These are phyloP conservation scores for Anisodus acutangulus DNA, from an alignment of 257 asterid genomes.

Conservation along the genomic window DNA sequence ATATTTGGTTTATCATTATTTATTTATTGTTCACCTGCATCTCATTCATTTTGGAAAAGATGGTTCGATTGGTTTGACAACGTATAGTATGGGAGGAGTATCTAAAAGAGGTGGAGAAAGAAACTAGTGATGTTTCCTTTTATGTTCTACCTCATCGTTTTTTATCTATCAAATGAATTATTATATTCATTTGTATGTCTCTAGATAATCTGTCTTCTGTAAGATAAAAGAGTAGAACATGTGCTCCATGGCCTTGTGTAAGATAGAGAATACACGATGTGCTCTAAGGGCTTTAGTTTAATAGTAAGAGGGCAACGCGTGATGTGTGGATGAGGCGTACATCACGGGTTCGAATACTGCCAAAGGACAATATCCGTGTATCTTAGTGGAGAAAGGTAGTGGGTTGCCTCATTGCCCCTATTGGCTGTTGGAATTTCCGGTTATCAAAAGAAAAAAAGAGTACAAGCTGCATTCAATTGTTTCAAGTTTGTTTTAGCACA, in stretches of 20 bases:
- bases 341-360: neutral
- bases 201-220: neutral
- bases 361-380: neutral
- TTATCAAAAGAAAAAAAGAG: neutral
- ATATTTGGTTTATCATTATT: neutral
- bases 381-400: neutral
- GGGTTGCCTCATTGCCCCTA: neutral
- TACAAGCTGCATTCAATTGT: neutral
- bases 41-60: neutral
- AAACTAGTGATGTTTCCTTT: neutral
- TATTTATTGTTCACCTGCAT: neutral
- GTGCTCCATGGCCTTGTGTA: slow-evolving; percentile 16
- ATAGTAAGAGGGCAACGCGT: neutral
- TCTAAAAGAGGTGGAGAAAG: neutral
- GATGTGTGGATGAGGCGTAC: neutral
- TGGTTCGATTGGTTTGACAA: neutral
- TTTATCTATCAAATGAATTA: neutral
- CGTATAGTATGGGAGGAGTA: neutral
- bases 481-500: slow-evolving; percentile 18
- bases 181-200: neutral
- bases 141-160: neutral
- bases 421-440: neutral
- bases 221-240: neutral
- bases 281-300: neutral
- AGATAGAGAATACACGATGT: neutral